These are phyloP conservation scores for Mycosphaerelloides madeirae DNA, from an alignment of 2,329 filamentous ascomycete species.

Conservation along the genomic window DNA sequence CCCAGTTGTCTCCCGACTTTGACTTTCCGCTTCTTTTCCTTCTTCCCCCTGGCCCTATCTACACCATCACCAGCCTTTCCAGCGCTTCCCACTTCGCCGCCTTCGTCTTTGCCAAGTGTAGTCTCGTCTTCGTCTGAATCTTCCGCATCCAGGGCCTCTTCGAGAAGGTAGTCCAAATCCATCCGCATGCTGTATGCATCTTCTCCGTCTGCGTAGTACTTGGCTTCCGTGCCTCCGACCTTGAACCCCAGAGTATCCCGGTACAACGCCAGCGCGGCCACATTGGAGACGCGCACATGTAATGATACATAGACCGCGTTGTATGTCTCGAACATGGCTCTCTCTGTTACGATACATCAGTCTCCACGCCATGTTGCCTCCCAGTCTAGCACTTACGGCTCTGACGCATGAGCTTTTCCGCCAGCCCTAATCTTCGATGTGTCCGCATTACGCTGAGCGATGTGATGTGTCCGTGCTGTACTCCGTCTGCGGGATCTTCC, in stretches of 20 bases:
- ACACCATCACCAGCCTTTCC: slow-evolving; percentile 38
- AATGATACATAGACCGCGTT: slow-evolving; percentile 88
- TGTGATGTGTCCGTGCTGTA: slow-evolving; percentile 95
- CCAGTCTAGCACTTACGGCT: slow-evolving; percentile 61
- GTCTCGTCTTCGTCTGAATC: slow-evolving; percentile 38
- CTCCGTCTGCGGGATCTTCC: slow-evolving; percentile 85
- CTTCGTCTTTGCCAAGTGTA: slow-evolving; percentile 42
- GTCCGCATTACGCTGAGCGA: slow-evolving; percentile 94
- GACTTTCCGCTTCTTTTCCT: slow-evolving; percentile 68
- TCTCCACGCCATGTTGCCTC: background rate
- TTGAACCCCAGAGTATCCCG: slow-evolving; percentile 85
- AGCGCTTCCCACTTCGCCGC: slow-evolving; percentile 34
- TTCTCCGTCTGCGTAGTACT: slow-evolving; percentile 97
- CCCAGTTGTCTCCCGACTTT: slow-evolving; percentile 77
- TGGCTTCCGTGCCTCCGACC: slow-evolving; percentile 77
- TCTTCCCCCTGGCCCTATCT: slow-evolving; percentile 37
- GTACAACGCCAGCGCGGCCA: slow-evolving; percentile 86
- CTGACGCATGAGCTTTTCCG: slow-evolving; percentile 96
- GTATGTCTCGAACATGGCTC: slow-evolving; percentile 95
- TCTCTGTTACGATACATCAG: slow-evolving; percentile 53
- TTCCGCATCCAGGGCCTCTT: slow-evolving; percentile 47
- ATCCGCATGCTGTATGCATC: slow-evolving; percentile 93
- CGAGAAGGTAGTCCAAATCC: slow-evolving; percentile 60
- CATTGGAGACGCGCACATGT: slow-evolving; percentile 92
- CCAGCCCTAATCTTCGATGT: slow-evolving; percentile 82